Evolutionary conservation across 306 rosid genomes (phyloP).

Genomic region (Cucumis sativus): Cucumber_9930_V3 NC_026658.2:5602001-5602500

Average conservation of each 20-base stretch:
- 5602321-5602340: constrained; percentile 71
- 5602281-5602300: constrained; percentile 74
- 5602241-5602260: constrained; percentile 59
- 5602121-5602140: constrained; percentile 48
- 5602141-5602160: constrained; percentile 38
- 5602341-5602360: constrained; percentile 50
- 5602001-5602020: constrained; percentile 46
- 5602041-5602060: constrained; percentile 73
- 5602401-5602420: constrained; percentile 61
- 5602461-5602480: background rate
- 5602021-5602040: constrained; percentile 72
- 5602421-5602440: constrained; percentile 51
- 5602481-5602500: background rate
- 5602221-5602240: background rate
- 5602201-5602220: background rate
- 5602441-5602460: constrained; percentile 46
- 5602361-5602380: constrained; percentile 74
- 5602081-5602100: constrained; percentile 61
- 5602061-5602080: constrained; percentile 57
- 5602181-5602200: constrained; percentile 7
- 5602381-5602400: constrained; percentile 57
- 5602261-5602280: constrained; percentile 81
- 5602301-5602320: constrained; percentile 56
- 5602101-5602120: constrained; percentile 53
- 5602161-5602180: constrained; percentile 11